phyloP scores from a whole-genome alignment of 345 rosid species.

The Acer campestre region DNA sequence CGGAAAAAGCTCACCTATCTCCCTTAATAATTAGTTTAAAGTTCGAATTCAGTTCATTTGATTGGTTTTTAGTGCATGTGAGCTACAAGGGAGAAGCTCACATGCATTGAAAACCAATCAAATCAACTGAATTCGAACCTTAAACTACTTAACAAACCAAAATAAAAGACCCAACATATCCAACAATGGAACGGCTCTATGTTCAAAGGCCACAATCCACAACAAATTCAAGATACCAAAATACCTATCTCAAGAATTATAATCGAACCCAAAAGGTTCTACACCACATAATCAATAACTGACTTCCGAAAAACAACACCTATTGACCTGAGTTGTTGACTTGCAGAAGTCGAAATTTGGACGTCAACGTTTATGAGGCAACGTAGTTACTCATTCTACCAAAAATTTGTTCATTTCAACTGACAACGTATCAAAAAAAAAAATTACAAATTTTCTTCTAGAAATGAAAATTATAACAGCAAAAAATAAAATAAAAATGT shows the following conservation, averaged over 20 bases:
- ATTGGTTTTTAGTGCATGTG: background rate
- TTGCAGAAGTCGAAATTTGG: background rate
- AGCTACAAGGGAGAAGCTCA: background rate
- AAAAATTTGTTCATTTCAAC: background rate
- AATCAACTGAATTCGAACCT: background rate
- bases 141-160: background rate
- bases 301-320: background rate
- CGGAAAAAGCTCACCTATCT: background rate
- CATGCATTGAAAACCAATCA: background rate
- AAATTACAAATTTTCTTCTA: background rate
- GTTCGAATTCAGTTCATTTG: background rate
- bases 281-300: background rate
- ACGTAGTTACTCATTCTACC: background rate
- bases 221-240: background rate
- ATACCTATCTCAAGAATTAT: background rate
- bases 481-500: background rate
- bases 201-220: background rate
- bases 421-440: background rate
- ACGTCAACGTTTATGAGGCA: background rate
- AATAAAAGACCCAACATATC: background rate
- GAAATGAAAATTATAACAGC: background rate
- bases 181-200: background rate
- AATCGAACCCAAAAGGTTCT: background rate
- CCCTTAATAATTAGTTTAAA: background rate
- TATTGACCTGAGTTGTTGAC: background rate